Evolutionary conservation across 768 basidiomycete species (phyloP).

Genomic region (Mycena olivaceomarginata): DNA sequence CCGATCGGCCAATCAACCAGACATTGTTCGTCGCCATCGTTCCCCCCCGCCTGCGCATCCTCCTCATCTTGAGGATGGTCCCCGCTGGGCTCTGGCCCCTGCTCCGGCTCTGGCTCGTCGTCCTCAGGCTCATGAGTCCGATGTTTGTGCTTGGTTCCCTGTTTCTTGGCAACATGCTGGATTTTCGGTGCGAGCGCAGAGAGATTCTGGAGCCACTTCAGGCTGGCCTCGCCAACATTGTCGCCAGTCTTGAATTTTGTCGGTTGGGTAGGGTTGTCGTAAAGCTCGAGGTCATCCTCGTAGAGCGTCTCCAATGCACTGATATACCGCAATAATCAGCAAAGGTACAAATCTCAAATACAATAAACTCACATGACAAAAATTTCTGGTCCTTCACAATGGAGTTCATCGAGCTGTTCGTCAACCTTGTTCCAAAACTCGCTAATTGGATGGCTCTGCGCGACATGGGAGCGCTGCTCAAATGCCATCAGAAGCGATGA

Average conservation of each 20-base stretch:
- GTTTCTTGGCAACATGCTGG: neutral
- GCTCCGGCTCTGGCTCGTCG: neutral
- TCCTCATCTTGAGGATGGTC: too few relatives aligned
- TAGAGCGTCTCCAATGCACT: neutral
- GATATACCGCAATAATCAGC: neutral
- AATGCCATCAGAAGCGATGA: neutral
- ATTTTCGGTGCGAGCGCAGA: neutral
- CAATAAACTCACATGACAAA: neutral
- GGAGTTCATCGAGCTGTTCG: neutral
- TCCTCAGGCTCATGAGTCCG: neutral
- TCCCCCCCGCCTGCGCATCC: too few relatives aligned
- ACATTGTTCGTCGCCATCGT: too few relatives aligned
- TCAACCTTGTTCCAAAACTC: neutral
- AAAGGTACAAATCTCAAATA: neutral
- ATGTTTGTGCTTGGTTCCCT: neutral
- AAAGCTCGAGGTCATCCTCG: neutral
- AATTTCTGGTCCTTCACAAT: neutral
- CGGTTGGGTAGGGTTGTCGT: neutral
- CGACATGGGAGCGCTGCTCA: neutral
- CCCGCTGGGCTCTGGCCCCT: neutral
- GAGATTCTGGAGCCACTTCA: neutral
- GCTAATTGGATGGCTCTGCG: neutral
- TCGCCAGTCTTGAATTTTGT: neutral
- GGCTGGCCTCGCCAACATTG: neutral
- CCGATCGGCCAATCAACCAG: neutral